phyloP scores from a whole-genome alignment of 2,329 filamentous ascomycete genomes.

The Neofusicoccum laricinum region DNA sequence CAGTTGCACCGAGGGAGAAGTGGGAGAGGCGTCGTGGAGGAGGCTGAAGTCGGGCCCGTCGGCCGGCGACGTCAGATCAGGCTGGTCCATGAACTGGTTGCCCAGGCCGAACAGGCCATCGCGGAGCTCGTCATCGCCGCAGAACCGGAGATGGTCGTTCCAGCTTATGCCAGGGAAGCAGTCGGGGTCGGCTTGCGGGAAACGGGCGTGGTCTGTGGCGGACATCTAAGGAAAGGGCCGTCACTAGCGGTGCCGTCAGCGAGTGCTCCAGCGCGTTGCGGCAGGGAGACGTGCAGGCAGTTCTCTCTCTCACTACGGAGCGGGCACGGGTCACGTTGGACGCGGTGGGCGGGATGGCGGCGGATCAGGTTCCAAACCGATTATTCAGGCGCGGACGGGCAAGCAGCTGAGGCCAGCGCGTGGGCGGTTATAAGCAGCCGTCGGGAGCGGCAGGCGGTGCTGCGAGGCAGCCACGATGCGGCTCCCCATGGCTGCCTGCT shows the following conservation, averaged over 20 bases:
- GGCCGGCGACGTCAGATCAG: not conserved
- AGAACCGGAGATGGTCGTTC: not conserved
- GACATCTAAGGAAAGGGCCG: not conserved
- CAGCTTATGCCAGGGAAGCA: not conserved
- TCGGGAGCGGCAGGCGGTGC: not conserved
- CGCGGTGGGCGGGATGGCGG: not conserved
- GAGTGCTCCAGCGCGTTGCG: not conserved
- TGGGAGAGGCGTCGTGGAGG: not conserved
- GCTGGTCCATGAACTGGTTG: not conserved
- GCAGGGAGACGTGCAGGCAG: not conserved
- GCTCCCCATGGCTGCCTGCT: slow-evolving; percentile 1
- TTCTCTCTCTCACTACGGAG: not conserved
- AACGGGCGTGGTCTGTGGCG: not conserved
- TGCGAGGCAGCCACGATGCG: slow-evolving; percentile 1
- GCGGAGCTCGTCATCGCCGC: not conserved
- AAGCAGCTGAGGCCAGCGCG: not conserved
- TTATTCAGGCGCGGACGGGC: not conserved
- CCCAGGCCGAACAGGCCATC: not conserved
- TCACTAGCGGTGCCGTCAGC: not conserved
- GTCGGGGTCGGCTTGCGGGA: not conserved
- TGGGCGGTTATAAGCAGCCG: not conserved
- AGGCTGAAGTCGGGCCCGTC: not conserved
- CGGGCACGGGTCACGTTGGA: not conserved
- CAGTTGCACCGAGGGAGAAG: not conserved
- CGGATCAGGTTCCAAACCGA: not conserved